A percentile compares a stretch with the other conserved stretches of the same genome.
These are phyloP conservation scores for Cornus florida DNA, from an alignment of 148 eudicot species.

Conservation along the genomic window DNA sequence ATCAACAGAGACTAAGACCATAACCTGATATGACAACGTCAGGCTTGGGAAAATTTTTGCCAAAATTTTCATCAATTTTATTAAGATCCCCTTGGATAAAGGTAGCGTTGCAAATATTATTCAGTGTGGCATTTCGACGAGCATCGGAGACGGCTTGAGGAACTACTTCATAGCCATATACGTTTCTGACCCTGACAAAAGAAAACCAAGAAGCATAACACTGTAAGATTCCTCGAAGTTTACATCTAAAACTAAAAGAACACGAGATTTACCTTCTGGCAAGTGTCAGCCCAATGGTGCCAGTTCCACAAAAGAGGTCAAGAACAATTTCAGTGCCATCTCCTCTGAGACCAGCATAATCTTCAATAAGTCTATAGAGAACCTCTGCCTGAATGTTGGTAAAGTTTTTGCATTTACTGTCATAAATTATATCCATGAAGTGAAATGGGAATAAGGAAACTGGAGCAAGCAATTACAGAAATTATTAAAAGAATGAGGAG, in stretches of 20 bases:
- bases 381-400: constrained; percentile 72
- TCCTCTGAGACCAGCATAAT: constrained; percentile 81
- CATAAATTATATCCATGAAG: constrained; percentile 8
- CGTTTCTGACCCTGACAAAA: constrained; percentile 65
- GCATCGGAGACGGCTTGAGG: constrained; percentile 91
- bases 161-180: constrained; percentile 95
- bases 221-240: background rate
- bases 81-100: constrained; percentile 94
- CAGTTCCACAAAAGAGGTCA: constrained; percentile 97
- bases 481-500: background rate
- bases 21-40: constrained; percentile 91
- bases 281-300: constrained; percentile 93
- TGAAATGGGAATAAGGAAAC: background rate
- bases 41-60: constrained; percentile 75
- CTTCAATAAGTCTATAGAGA: constrained; percentile 85
- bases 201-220: constrained; percentile 11
- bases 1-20: background rate
- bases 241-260: constrained; percentile 10
- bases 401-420: constrained; percentile 7
- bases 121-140: constrained; percentile 66
- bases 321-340: constrained; percentile 90
- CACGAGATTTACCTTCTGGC: constrained; percentile 61
- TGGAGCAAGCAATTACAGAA: background rate
- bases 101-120: constrained; percentile 78
- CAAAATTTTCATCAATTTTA: constrained; percentile 79